Percentiles rank a stretch among this genome's conserved stretches.
Conservation (phyloP, 768 basidiomycete species). For the Russula sp. region DNA sequence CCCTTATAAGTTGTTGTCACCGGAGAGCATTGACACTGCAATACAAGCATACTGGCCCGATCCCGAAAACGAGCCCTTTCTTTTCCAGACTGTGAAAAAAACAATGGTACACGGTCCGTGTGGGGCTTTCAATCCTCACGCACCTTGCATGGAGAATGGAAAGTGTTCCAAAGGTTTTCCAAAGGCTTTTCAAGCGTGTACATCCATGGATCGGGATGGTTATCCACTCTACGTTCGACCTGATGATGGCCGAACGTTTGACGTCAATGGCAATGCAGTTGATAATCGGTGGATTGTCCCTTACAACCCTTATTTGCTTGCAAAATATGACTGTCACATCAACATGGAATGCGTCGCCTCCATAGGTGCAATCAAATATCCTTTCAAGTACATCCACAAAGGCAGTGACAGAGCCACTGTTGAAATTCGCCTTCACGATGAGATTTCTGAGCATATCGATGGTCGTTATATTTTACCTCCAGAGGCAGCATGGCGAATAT, state of each 20-base stretch:
- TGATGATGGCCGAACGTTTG: neutral
- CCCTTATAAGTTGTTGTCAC: no score
- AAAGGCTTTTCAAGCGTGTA: neutral
- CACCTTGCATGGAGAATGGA: neutral
- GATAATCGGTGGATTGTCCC: neutral
- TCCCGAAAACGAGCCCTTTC: accelerated
- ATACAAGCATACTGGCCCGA: neutral
- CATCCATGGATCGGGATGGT: neutral
- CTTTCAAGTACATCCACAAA: no score
- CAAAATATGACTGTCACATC: no score
- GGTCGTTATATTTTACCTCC: neutral
- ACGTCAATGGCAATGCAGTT: neutral
- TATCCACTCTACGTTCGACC: neutral
- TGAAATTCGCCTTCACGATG: neutral
- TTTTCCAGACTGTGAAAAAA: neutral
- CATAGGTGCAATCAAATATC: neutral
- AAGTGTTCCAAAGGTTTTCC: neutral
- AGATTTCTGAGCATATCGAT: neutral
- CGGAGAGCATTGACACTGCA: neutral
- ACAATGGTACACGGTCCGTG: neutral
- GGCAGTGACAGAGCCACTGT: no score
- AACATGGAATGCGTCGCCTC: neutral
- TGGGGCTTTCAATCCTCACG: neutral
- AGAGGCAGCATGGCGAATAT: neutral
- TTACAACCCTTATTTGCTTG: neutral